Evolutionary conservation across 169 alveolate genomes (phyloP).

Genomic region (Theileria parva): DNA sequence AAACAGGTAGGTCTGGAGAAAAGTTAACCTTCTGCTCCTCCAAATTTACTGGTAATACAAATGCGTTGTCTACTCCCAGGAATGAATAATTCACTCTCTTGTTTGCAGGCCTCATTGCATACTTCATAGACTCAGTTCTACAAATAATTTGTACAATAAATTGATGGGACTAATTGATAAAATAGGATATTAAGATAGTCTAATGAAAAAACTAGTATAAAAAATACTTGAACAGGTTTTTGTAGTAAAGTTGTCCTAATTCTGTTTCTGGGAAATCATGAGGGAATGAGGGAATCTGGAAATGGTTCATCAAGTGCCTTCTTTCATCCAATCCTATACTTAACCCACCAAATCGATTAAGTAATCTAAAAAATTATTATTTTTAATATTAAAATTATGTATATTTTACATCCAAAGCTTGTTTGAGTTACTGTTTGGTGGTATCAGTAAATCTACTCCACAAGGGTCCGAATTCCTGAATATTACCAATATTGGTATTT

Average conservation of each 20-base stretch:
- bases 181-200: no score
- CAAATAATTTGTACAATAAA: background rate
- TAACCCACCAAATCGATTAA: conserved; percentile 54
- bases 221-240: conserved; percentile 31
- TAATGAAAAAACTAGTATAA: no score
- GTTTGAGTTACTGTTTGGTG: conserved; percentile 48
- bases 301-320: conserved; percentile 28
- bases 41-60: conserved; percentile 26
- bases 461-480: conserved; percentile 34
- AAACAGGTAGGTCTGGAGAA: background rate
- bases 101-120: conserved; percentile 40
- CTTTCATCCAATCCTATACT: conserved; percentile 56
- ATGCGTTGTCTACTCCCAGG: conserved; percentile 56
- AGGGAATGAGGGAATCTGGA: conserved; percentile 45
- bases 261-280: conserved; percentile 68
- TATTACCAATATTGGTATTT: conserved; percentile 55
- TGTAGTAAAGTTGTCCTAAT: conserved; percentile 30
- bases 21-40: conserved; percentile 4
- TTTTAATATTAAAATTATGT: background rate
- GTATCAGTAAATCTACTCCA: conserved; percentile 57
- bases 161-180: no score
- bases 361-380: conserved; percentile 12
- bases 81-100: conserved; percentile 52
- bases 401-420: conserved; percentile 46
- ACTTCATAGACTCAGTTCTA: conserved; percentile 25